Evolutionary conservation across 2,329 filamentous ascomycete species (phyloP).

Genomic region (Epichloe aotearoae): DNA sequence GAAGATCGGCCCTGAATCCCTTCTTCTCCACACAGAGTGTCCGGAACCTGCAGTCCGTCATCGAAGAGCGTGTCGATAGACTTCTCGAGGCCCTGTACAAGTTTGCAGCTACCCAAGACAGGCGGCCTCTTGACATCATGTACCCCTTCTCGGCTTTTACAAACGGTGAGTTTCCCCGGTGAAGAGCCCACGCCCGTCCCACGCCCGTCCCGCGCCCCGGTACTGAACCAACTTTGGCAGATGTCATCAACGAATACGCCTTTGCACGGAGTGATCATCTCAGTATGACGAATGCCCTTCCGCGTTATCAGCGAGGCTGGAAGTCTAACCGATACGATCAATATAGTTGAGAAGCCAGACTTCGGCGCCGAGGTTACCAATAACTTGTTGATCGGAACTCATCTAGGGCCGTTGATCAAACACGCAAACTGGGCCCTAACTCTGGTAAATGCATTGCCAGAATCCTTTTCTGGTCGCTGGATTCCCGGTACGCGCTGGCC

Average conservation of each 20-base stretch:
- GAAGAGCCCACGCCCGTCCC: constrained; percentile 1
- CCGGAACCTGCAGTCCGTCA: constrained; percentile 23
- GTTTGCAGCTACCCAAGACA: constrained; percentile 13
- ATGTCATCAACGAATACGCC: constrained; percentile 27
- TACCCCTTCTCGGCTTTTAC: constrained; percentile 26
- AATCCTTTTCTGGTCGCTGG: constrained; percentile 22
- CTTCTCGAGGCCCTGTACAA: constrained; percentile 19
- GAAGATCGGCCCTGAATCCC: constrained; percentile 21
- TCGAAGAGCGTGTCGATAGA: constrained; percentile 22
- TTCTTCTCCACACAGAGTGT: constrained; percentile 25
- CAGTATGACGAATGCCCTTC: constrained; percentile 9
- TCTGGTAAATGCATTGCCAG: constrained; percentile 22
- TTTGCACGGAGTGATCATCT: constrained; percentile 23
- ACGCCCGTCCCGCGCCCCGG: background rate
- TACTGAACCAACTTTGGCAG: constrained; percentile 9
- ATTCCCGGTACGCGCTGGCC: constrained; percentile 14
- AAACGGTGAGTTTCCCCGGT: constrained; percentile 15
- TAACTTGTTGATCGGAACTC: constrained; percentile 23
- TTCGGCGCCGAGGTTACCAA: constrained; percentile 24
- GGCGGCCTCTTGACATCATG: constrained; percentile 21
- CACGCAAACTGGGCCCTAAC: constrained; percentile 23
- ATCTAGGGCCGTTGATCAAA: constrained; percentile 23
- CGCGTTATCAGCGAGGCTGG: background rate
- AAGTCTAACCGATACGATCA: background rate
- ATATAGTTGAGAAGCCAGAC: constrained; percentile 19